phyloP scores from a whole-genome alignment of 805 yeast genomes.

The Kuraishia ogatae region DNA sequence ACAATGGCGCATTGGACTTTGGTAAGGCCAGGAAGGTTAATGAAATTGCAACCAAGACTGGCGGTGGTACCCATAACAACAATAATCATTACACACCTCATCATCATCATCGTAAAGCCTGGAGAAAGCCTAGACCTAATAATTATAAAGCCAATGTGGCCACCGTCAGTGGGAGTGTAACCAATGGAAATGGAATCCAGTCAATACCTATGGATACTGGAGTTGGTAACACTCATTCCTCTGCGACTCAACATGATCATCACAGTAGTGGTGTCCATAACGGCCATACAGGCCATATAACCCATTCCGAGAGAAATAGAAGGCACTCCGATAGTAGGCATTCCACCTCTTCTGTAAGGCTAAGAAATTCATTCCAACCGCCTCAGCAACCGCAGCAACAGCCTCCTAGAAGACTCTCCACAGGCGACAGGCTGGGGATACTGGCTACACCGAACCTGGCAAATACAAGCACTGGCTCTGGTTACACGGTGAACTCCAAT shows the following conservation, averaged over 20 bases:
- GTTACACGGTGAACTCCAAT: not conserved
- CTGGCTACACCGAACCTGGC: not conserved
- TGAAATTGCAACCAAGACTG: slow-evolving; percentile 2
- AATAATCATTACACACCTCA: slow-evolving; percentile 8
- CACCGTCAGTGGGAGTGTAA: not conserved
- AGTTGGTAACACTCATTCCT: not conserved
- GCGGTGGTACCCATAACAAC: not conserved
- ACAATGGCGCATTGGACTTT: slow-evolving; percentile 9
- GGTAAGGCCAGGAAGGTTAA: slow-evolving; percentile 7
- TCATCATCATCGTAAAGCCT: slow-evolving; percentile 10
- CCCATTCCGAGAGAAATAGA: slow-evolving; percentile 11
- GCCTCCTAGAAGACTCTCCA: slow-evolving; percentile 1
- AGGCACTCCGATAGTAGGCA: slow-evolving; percentile 5
- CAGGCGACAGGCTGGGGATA: not conserved
- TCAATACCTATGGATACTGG: not conserved
- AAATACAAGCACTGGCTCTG: not conserved
- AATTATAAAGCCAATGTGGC: not conserved
- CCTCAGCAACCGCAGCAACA: slow-evolving; percentile 1
- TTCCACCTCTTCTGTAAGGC: not conserved
- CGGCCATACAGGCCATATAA: slow-evolving; percentile 12
- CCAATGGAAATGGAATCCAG: not conserved
- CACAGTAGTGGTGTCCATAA: slow-evolving; percentile 9
- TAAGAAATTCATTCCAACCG: not conserved
- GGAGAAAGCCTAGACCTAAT: not conserved
- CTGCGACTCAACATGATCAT: not conserved